Conservation (phyloP, 192 early-diverging fungal species). For the Entomortierella parvispora region DNA sequence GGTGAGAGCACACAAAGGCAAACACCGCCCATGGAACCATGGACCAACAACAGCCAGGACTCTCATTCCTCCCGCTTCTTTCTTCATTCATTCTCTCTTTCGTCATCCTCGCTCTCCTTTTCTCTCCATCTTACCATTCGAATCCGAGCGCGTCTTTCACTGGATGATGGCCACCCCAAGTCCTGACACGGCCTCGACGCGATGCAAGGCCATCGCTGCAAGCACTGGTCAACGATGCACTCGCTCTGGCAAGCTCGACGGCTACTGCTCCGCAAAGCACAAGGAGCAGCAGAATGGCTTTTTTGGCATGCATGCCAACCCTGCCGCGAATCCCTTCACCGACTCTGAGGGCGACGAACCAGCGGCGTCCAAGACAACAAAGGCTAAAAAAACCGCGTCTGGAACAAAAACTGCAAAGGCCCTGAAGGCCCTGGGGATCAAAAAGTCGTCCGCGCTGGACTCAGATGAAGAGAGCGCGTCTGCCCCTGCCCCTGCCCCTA, state of each 20-base stretch:
- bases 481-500: conserved; percentile 2
- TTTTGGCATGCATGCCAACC: conserved; percentile 1
- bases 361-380: neutral
- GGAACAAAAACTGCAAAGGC: conserved; percentile 21
- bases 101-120: neutral
- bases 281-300: conserved; percentile 24
- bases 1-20: too few relatives aligned
- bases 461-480: neutral
- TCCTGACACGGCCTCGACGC: conserved; percentile 7
- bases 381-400: conserved; percentile 3
- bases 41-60: too few relatives aligned
- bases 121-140: neutral
- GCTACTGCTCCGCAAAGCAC: conserved; percentile 47
- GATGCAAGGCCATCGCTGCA: conserved; percentile 46
- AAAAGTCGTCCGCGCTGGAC: conserved; percentile 11
- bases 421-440: conserved; percentile 10
- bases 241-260: conserved; percentile 35
- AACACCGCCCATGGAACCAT: too few relatives aligned
- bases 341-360: conserved; percentile 10
- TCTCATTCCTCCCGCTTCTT: conserved; percentile 1
- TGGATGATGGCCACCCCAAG: neutral
- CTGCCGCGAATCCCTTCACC: conserved; percentile 7
- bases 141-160: neutral
- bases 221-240: conserved; percentile 36
- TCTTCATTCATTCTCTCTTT: neutral